Conservation (phyloP, 768 basidiomycete genomes). For the Mycena chlorophos region DNA sequence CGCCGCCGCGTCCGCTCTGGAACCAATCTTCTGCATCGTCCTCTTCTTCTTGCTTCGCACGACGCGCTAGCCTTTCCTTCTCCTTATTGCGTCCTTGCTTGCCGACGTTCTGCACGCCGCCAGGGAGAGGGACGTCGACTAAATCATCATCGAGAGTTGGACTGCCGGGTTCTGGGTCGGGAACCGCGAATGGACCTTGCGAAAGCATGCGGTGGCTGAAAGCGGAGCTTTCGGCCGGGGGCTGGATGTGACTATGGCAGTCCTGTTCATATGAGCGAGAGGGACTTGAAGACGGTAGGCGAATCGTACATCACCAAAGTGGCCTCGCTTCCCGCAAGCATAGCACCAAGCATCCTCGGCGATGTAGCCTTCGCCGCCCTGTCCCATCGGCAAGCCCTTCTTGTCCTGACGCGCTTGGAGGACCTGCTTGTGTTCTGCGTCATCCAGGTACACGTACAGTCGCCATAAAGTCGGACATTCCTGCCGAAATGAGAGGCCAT, state of each 20-base stretch:
- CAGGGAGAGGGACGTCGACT: slow-evolving; percentile 36
- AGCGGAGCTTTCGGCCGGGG: slow-evolving; percentile 59
- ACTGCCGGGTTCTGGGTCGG: slow-evolving; percentile 29
- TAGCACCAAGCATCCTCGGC: slow-evolving; percentile 78
- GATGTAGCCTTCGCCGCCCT: slow-evolving; percentile 80
- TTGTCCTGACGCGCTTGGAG: slow-evolving; percentile 51
- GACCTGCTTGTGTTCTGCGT: slow-evolving; percentile 48
- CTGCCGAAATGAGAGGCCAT: slow-evolving; percentile 35
- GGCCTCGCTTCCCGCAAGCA: slow-evolving; percentile 71
- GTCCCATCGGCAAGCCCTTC: slow-evolving; percentile 50
- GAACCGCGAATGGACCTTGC: slow-evolving; percentile 66
- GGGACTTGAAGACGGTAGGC: not conserved
- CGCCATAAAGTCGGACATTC: slow-evolving; percentile 86
- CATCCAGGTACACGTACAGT: slow-evolving; percentile 69
- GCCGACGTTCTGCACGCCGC: slow-evolving; percentile 61
- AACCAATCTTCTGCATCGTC: slow-evolving; percentile 74
- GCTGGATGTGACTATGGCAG: slow-evolving; percentile 47
- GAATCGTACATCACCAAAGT: slow-evolving; percentile 74
- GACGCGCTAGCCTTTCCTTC: slow-evolving; percentile 53
- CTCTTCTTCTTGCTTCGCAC: slow-evolving; percentile 45
- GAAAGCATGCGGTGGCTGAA: slow-evolving; percentile 64
- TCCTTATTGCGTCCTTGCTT: slow-evolving; percentile 63
- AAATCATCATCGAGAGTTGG: slow-evolving; percentile 46
- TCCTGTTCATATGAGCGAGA: slow-evolving; percentile 46
- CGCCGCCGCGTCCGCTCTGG: slow-evolving; percentile 34